phyloP scores from a whole-genome alignment of 257 asterid genomes.

The Forsythia suspensa region DNA sequence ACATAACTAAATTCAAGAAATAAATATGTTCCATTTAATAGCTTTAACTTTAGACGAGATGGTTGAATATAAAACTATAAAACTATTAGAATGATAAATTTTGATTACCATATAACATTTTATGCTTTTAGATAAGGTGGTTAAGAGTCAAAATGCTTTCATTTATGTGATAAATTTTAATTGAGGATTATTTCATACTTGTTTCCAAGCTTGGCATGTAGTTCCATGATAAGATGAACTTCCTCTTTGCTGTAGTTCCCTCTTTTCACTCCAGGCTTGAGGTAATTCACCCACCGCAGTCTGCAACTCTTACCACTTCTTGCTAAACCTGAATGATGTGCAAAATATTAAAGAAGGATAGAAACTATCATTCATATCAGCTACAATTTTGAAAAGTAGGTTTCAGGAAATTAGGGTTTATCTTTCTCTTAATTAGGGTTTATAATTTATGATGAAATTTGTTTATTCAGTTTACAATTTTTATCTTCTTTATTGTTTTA shows the following conservation, averaged over 20 bases:
- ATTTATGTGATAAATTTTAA: not conserved
- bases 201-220: slow-evolving; percentile 45
- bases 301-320: slow-evolving; percentile 70
- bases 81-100: no score
- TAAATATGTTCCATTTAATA: not conserved
- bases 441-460: not conserved
- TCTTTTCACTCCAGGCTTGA: slow-evolving; percentile 44
- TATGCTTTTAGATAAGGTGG: no score
- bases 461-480: not conserved
- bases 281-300: slow-evolving; percentile 59
- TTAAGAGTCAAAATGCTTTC: no score
- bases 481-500: not conserved
- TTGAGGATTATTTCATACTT: slow-evolving; percentile 24
- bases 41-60: no score
- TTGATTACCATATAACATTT: not conserved
- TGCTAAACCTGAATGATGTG: slow-evolving; percentile 35
- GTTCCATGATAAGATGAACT: slow-evolving; percentile 36
- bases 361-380: no score
- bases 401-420: not conserved
- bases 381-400: not conserved
- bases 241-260: slow-evolving; percentile 46
- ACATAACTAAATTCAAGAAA: not conserved
- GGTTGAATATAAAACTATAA: no score
- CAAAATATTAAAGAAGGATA: no score
- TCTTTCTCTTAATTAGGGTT: not conserved